Evolutionary conservation across 257 asterid species (phyloP), one percentile per base, ranked within the genome.

Genomic region (Solanum sejunctum): DNA sequence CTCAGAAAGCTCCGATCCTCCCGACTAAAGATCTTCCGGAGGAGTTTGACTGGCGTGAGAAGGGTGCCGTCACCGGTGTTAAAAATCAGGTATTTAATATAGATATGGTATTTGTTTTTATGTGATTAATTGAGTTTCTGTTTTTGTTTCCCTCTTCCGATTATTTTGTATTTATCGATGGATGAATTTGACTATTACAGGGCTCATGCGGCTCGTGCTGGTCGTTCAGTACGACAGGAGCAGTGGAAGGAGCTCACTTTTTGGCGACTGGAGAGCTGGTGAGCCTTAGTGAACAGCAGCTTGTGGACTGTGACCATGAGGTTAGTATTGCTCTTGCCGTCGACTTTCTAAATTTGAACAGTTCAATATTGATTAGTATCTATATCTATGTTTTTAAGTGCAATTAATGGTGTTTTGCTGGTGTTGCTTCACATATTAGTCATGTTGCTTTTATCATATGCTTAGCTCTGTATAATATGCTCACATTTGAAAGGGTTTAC

Each of bases 201-300:
- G 99, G 99, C 2, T 89, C 98, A 5, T 96, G 99, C 45, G 98
- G 99, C 8, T 96, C 99, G 9, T 96, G 99, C 91, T 96, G 99
- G 99, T 92, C 99, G 17, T 96, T 96, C 86, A 96, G 99, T 85
- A 85, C 97, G 1, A 90, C 92, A 5, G 98, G 99, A 69, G 97
- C 97, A 2, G 85, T 96, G 84, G 99, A 94, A 91, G 98, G 98
- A 82, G 97, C 99, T 0, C 91, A 96, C 89, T 96, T 80, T 84
- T 89, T 96, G 61, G 89, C 97, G 2, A 96, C 98, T 18, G 97
- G 98, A 70, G 93, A 93, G 91, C 92, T 94, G 9, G 88, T 91
- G 84, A 96, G 98, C 89, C 97, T 96, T 88, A 96, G 98, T 60
- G 98, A 96, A 90, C 99, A 96, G 91, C 99, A 96, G 92, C 99